A percentile compares a stretch with the other conserved stretches of the same genome.
Evolutionary conservation across 164 flowering plant genomes (phyloP).

Genomic region (Amborella trichopoda): DNA sequence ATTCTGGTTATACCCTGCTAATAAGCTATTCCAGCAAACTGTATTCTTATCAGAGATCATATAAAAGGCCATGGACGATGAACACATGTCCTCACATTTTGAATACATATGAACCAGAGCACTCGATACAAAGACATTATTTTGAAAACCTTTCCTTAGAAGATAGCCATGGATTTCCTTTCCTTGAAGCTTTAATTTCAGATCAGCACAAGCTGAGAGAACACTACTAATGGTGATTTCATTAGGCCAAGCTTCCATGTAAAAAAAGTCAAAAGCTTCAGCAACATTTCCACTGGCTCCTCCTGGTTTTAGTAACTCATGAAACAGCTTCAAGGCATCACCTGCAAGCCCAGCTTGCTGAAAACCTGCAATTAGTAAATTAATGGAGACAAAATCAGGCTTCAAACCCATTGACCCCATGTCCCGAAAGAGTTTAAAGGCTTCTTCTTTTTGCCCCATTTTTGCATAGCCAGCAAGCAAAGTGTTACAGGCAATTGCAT

Average conservation of each 20-base stretch:
- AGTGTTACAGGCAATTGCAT: conserved; percentile 33
- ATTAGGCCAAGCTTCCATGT: too few species aligned
- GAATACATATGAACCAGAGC: conserved; percentile 39
- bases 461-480: conserved; percentile 29
- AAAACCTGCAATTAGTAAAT: conserved; percentile 34
- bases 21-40: conserved; percentile 31
- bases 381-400: conserved; percentile 30
- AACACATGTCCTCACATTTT: conserved; percentile 25
- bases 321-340: conserved; percentile 34
- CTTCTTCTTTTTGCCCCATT: conserved; percentile 24
- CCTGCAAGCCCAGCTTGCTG: conserved; percentile 29
- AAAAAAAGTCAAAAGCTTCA: too few species aligned
- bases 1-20: conserved; percentile 25
- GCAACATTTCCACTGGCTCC: too few species aligned
- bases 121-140: conserved; percentile 22
- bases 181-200: conserved; percentile 14
- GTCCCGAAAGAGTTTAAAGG: conserved; percentile 22
- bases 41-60: conserved; percentile 22
- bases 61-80: conserved; percentile 23
- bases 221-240: conserved; percentile 21
- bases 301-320: too few species aligned
- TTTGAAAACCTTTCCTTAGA: conserved; percentile 17
- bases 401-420: conserved; percentile 24
- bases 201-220: conserved; percentile 42
- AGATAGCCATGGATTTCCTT: conserved; percentile 33